Evolutionary conservation across 2,329 filamentous ascomycete species (phyloP), one percentile per base, ranked within the genome.

Genomic region (Paraphoma chrysanthemicola): DNA sequence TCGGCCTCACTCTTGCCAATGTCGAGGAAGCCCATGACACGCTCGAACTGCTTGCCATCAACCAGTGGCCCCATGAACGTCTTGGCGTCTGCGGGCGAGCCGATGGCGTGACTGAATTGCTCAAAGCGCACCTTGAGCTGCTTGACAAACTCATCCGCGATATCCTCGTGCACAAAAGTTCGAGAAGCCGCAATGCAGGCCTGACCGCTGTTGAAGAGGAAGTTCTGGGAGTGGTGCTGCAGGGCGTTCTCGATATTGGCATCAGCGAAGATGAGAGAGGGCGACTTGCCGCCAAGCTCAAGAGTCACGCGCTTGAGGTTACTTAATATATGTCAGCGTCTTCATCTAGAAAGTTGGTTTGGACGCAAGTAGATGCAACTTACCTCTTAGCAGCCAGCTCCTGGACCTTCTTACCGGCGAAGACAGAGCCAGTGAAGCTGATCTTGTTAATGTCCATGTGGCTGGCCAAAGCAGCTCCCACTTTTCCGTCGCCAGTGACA

Each of bases 131-230:
- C 56, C 51, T 72, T 74, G 6, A 76, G 59, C 28, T 57, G 49
- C 41, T 64, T 63, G n/a, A 72, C 52, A 51, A 75, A 74, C 16
- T 67, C 63, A 4, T 51, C 51, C 1, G 70, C 68, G 44, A 76
- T 73, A 41, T 59, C 54, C 45, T 69, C 66, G 36, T 75, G 70
- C 4, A 76, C 63, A 33, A 72, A 70, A 2, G 86, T 78, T 4
- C 85, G 78, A 4, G 82, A 83, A 53, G 83, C 85, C 0, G 86
- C 85, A 63, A 85, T 79, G 69, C 86, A 89, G 1, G 80, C 79
- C 63, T 88, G 86, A 0, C 85, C 84, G 41, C 80, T 81, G 66
- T 85, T 81, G 60, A 78, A 77, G 54, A 82, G 78, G 51, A 88
- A 72, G 44, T 57, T 61, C n/a, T 62, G 60, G 17, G 59, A 63